phyloP scores from a whole-genome alignment of 2,329 filamentous ascomycete genomes.

The Apiospora kogelbergensis region DNA sequence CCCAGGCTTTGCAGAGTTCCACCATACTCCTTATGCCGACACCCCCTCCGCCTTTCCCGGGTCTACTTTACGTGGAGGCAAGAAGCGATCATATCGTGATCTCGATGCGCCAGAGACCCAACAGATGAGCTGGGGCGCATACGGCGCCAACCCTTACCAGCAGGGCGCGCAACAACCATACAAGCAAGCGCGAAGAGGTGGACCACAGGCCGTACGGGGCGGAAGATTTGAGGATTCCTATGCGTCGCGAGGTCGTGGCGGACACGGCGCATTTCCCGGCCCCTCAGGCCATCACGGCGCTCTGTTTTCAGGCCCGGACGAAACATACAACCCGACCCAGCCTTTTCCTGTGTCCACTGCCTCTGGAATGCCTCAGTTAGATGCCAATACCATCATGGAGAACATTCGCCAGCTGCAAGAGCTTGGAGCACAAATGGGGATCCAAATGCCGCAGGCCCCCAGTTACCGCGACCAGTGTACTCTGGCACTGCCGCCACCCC shows the following conservation, averaged over 20 bases:
- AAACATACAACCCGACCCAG: slow-evolving; percentile 22
- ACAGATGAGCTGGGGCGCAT: slow-evolving; percentile 24
- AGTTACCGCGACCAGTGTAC: slow-evolving; percentile 33
- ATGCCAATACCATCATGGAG: slow-evolving; percentile 61
- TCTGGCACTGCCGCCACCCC: slow-evolving; percentile 20
- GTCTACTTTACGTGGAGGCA: slow-evolving; percentile 26
- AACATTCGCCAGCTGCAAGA: slow-evolving; percentile 62
- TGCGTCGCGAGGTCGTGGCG: slow-evolving; percentile 25
- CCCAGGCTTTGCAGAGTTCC: not conserved
- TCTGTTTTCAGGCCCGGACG: slow-evolving; percentile 7
- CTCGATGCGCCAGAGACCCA: slow-evolving; percentile 42
- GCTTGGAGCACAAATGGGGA: slow-evolving; percentile 49
- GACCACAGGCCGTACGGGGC: slow-evolving; percentile 33
- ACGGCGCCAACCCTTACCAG: slow-evolving; percentile 28
- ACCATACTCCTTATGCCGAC: slow-evolving; percentile 16
- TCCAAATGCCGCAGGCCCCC: slow-evolving; percentile 44
- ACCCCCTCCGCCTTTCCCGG: slow-evolving; percentile 11
- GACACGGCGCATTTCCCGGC: not conserved
- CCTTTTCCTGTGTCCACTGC: slow-evolving; percentile 25
- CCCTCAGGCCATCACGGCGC: slow-evolving; percentile 22
- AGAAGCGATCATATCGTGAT: slow-evolving; percentile 59
- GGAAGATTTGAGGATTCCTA: slow-evolving; percentile 35
- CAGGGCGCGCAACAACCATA: slow-evolving; percentile 38
- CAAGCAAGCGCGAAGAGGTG: slow-evolving; percentile 62
- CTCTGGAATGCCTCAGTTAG: slow-evolving; percentile 47